Evolutionary conservation across 768 basidiomycete species (phyloP), one percentile per base, ranked within the genome.

Genomic region (Mycena galopus): DNA sequence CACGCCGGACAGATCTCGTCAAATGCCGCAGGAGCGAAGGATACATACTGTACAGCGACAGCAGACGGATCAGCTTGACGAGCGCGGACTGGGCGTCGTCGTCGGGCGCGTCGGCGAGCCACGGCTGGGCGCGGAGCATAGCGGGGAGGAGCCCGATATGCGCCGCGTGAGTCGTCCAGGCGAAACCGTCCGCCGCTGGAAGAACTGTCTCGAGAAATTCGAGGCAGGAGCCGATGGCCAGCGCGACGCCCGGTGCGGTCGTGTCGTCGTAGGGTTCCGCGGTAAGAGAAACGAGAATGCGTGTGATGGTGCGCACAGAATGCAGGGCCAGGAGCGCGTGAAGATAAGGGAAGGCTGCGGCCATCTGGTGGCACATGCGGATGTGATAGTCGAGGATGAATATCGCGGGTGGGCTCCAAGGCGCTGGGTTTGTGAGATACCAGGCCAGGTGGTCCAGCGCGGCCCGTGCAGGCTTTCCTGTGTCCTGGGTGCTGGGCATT

Each of bases 321-420:
- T 69, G 58, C 25, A 62, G 69, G 7, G 67, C 74, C 4, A 69
- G n/a, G 4, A 75, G 42, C 32, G 64, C 64, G 25, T 47, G 37
- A 19, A 47, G 25, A 27, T 72, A 75, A 2, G 67, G 74, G 0
- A 33, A 35, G n/a, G 70, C 70, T 7, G 42, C 27, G 32, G 25
- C 50, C 71, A 75, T 75, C 51, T 19, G 66, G 42, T 32, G 55
- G 17, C 47, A 57, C 71, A 75, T 69, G 11, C 71, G 74, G 17
- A 75, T 58, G 50, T 75, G 71, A 35, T 75, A 75, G 39, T 75
- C 74, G 51, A 75, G 74, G 19, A 69, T 30, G 58, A 72, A 75
- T 19, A 75, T 44, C 1, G 71, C 66, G 1, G 47, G 67, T 1
- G 66, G 62, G 6, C 32, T 61, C 73, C 73, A 75, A 19, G 71